Base-by-base conservation (phyloP, 768 basidiomycete species). In the Ramaria sp. region DNA sequence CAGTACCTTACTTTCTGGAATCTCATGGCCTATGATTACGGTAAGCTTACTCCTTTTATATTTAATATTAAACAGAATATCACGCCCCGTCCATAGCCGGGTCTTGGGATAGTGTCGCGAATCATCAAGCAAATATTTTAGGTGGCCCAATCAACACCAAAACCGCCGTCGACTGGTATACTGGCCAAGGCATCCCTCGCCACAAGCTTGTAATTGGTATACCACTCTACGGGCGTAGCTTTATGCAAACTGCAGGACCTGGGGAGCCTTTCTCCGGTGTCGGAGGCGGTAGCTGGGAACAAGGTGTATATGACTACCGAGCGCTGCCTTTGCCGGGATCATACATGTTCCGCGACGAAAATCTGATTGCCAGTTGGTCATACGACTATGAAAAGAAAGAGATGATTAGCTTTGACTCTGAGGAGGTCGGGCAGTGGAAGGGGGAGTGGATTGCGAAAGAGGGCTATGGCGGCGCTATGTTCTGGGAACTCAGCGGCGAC, bases 1-100 rank as follows among this genome's bases (percentile, higher is more conserved):
- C 74, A 74, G 56, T 83, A 77, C 56, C 81, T 99, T 22, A 88
- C 91, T 63, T 93, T 97, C 66, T 98, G 93, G 94, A 98, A 99
- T 65, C 69, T 99, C 66, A 99, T 99, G 96, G 82, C 85, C 0
- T 90, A 91, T 60, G 88, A 90, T 65, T 90, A 30, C n/a, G 27
- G 34, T 32, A 4, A 44, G 28, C 38, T 56, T 7, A 20, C 1
- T n/a, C 49, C 32, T 20, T 18, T 2, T 15, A 18, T 45, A 1
- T 41, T 15, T 16, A 15, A 16, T 25, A 28, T 2, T 36, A 15
- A 25, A 18, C 24, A 13, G 3, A 34, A 22, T 8, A 5, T 37
- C 28, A 3, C 37, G n/a, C 20, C 18, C 24, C 12, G 32, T 45
- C 34, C 48, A 68, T 69, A 55, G 61, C 70, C n/a, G 75, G 75